Evolutionary conservation across 176 grass and related monocot genomes (phyloP).

Genomic region (Zea luxurians): DNA sequence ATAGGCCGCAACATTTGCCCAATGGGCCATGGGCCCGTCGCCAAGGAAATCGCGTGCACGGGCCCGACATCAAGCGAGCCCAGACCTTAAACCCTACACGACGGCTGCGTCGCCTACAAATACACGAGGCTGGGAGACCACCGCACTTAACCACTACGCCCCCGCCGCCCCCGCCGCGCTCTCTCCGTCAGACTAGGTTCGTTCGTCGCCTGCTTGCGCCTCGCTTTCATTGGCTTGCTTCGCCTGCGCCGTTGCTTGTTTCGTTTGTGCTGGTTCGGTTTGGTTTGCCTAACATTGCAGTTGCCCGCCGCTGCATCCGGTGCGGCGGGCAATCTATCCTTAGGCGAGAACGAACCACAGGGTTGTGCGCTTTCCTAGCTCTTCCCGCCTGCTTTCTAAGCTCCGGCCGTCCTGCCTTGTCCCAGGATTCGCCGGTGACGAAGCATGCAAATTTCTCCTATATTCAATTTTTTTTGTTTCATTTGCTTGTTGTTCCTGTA

Average conservation of each 20-base stretch:
- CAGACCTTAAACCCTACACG: constrained; percentile 21
- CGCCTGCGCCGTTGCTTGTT: not conserved
- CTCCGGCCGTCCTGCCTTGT: constrained; percentile 41
- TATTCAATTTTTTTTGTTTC: not conserved
- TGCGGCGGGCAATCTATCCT: constrained; percentile 58
- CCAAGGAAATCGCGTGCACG: not conserved
- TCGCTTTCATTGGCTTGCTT: not conserved
- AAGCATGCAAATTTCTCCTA: constrained; percentile 29
- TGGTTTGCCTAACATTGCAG: constrained; percentile 54
- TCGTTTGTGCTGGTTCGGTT: not conserved
- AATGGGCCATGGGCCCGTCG: not conserved
- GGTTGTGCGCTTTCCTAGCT: constrained; percentile 48
- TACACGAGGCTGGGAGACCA: not conserved
- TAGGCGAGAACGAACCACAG: constrained; percentile 44
- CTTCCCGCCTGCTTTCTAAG: constrained; percentile 48
- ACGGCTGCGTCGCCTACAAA: constrained; percentile 41
- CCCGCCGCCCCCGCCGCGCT: not conserved
- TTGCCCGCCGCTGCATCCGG: constrained; percentile 40
- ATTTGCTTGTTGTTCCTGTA: not conserved
- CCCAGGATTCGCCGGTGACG: constrained; percentile 55
- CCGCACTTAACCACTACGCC: not conserved
- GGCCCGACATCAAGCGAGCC: not conserved
- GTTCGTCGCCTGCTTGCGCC: no score
- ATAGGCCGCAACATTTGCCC: not conserved
- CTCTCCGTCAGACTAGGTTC: not conserved